Evolutionary conservation across 495 filamentous ascomycete genomes (phyloP).

Genomic region (Aspergillus olivimuriae): DNA sequence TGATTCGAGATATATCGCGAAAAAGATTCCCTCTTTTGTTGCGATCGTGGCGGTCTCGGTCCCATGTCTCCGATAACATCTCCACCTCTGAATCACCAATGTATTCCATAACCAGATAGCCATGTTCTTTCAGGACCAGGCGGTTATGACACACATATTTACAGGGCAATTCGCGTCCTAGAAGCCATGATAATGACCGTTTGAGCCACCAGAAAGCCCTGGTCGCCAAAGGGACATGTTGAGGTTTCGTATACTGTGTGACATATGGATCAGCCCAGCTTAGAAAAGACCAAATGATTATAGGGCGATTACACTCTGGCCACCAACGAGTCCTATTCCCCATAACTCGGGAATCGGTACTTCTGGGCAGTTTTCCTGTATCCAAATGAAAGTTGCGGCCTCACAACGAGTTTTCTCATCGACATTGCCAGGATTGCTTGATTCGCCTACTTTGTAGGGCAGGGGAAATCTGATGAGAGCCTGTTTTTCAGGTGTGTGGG

Average conservation of each 20-base stretch:
- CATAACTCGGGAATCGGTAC: constrained; percentile 27
- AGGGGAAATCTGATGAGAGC: constrained; percentile 26
- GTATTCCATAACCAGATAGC: constrained; percentile 27
- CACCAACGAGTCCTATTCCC: constrained; percentile 26
- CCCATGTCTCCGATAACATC: constrained; percentile 31
- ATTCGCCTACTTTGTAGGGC: constrained; percentile 25
- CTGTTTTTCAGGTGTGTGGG: too few relatives aligned
- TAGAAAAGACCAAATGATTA: not conserved
- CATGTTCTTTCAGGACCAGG: constrained; percentile 5
- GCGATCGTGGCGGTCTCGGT: constrained; percentile 6
- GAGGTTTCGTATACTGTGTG: constrained; percentile 3
- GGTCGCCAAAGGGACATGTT: constrained; percentile 17
- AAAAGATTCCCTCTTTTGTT: constrained; percentile 19
- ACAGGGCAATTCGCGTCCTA: constrained; percentile 14
- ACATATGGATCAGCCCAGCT: not conserved
- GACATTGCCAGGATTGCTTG: constrained; percentile 23
- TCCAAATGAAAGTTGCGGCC: constrained; percentile 31
- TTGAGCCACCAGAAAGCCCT: constrained; percentile 15
- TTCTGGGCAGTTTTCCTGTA: constrained; percentile 26
- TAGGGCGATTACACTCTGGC: constrained; percentile 15
- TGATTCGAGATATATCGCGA: constrained; percentile 19
- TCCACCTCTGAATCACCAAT: constrained; percentile 14
- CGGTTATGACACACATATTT: constrained; percentile 15
- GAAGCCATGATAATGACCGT: constrained; percentile 7
- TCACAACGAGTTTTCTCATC: constrained; percentile 36